phyloP scores from a whole-genome alignment of 2,329 filamentous ascomycete genomes.

The Pyrenochaeta sp. region DNA sequence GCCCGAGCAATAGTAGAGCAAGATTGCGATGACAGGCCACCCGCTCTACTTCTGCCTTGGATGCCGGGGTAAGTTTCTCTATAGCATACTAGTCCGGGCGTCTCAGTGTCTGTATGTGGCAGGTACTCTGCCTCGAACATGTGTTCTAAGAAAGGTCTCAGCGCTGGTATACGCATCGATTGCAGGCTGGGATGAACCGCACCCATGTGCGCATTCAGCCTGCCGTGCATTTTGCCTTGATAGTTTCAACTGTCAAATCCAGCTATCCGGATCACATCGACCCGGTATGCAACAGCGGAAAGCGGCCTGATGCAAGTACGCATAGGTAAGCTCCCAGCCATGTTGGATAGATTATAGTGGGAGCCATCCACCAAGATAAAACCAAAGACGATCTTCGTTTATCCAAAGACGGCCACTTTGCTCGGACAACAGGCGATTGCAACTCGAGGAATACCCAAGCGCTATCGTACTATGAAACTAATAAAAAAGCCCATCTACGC shows the following conservation, averaged over 20 bases:
- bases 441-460: slow-evolving; percentile 3
- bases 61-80: slow-evolving; percentile 8
- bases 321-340: no score
- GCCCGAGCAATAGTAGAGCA: slow-evolving; percentile 31
- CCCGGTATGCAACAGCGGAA: slow-evolving; percentile 33
- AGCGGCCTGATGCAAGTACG: slow-evolving; percentile 15
- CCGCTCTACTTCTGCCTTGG: slow-evolving; percentile 7
- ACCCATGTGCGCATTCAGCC: slow-evolving; percentile 33
- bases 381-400: slow-evolving; percentile 4
- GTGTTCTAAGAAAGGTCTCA: slow-evolving; percentile 35
- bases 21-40: slow-evolving; percentile 22
- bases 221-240: slow-evolving; percentile 29
- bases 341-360: slow-evolving; percentile 2
- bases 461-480: slow-evolving; percentile 9
- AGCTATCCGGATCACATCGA: slow-evolving; percentile 29
- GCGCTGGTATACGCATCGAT: slow-evolving; percentile 29
- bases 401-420: slow-evolving; percentile 11
- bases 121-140: slow-evolving; percentile 27
- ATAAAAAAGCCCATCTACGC: slow-evolving; percentile 25
- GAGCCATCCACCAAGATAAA: slow-evolving; percentile 2
- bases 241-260: slow-evolving; percentile 24
- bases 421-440: slow-evolving; percentile 8
- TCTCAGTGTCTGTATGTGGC: slow-evolving; percentile 15
- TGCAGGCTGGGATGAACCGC: slow-evolving; percentile 25
- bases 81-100: slow-evolving; percentile 2